Evolutionary conservation across 371 early-diverging fungal genomes (phyloP).

Genomic region (Circinella umbellata): DNA sequence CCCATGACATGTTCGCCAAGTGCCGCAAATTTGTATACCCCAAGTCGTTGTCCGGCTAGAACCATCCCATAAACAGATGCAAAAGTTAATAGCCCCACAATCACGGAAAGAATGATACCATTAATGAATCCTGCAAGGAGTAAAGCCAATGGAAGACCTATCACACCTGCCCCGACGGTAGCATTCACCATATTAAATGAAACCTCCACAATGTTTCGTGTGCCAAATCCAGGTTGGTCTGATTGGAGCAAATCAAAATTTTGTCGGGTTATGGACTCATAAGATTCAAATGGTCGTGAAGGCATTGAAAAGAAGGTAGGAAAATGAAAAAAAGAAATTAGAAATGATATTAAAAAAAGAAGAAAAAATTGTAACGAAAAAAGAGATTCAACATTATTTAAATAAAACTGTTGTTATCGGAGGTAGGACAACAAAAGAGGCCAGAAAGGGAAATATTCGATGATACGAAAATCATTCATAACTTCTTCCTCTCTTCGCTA

Average conservation of each 20-base stretch:
- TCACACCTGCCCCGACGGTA: constrained; percentile 67
- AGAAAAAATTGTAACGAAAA: neutral
- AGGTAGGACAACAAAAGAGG: neutral
- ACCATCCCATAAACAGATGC: constrained; percentile 53
- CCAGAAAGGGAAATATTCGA: constrained; percentile 5
- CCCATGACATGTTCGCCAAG: constrained; percentile 61
- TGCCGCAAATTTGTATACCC: constrained; percentile 52
- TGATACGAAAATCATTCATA: neutral
- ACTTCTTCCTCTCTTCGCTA: too few species aligned
- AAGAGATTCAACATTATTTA: too few species aligned
- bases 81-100: constrained; percentile 51
- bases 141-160: constrained; percentile 62
- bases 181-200: constrained; percentile 63
- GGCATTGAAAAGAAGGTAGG: neutral
- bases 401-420: constrained; percentile 1
- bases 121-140: constrained; percentile 57
- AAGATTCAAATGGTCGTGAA: neutral
- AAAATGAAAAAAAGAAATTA: neutral
- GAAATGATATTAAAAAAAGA: neutral
- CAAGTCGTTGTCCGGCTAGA: constrained; percentile 47
- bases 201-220: constrained; percentile 39
- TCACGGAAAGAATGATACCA: constrained; percentile 51
- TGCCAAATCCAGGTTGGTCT: constrained; percentile 45
- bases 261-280: neutral
- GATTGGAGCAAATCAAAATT: constrained; percentile 39